Conservation (phyloP, 23 red algal species). For the Gracilariopsis chorda region DNA sequence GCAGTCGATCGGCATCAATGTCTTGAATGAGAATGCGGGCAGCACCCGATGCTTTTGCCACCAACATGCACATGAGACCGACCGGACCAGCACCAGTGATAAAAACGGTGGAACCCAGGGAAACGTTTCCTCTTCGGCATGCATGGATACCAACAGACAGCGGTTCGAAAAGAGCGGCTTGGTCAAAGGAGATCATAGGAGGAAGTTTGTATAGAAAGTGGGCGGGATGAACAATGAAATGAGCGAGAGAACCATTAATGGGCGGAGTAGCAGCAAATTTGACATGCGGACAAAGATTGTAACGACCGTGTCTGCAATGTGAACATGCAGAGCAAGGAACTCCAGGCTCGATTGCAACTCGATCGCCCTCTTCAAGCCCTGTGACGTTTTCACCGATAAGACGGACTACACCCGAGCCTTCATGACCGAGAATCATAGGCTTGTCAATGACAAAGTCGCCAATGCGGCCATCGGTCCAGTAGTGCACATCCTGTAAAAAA, state of each 20-base stretch:
- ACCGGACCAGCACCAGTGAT: slow-evolving; percentile 81
- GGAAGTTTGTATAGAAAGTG: slow-evolving; percentile 70
- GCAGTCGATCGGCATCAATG: slow-evolving; percentile 62
- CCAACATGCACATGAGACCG: slow-evolving; percentile 73
- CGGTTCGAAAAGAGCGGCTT: slow-evolving; percentile 87
- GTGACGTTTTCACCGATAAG: slow-evolving; percentile 56
- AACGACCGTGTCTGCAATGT: slow-evolving; percentile 65
- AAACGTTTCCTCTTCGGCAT: slow-evolving; percentile 34
- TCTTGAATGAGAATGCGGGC: slow-evolving; percentile 57
- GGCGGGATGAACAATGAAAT: slow-evolving; percentile 73
- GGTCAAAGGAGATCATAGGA: slow-evolving; percentile 67
- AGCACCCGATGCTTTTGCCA: slow-evolving; percentile 74
- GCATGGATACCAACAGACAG: slow-evolving; percentile 92
- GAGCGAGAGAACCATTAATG: slow-evolving; percentile 64
- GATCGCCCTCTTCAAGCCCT: slow-evolving; percentile 58
- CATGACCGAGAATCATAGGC: slow-evolving; percentile 88
- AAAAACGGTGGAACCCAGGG: slow-evolving; percentile 54
- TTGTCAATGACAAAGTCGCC: slow-evolving; percentile 67
- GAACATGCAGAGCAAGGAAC: slow-evolving; percentile 65
- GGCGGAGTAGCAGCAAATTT: slow-evolving; percentile 85
- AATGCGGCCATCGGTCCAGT: slow-evolving; percentile 75
- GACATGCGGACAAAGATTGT: slow-evolving; percentile 81
- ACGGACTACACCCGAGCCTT: slow-evolving; percentile 70
- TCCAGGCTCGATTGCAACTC: slow-evolving; percentile 85
- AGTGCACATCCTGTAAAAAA: slow-evolving; percentile 69